These are phyloP conservation scores for Coleophoma crateriformis DNA, from an alignment of 2,329 filamentous ascomycete species.

Conservation along the genomic window DNA sequence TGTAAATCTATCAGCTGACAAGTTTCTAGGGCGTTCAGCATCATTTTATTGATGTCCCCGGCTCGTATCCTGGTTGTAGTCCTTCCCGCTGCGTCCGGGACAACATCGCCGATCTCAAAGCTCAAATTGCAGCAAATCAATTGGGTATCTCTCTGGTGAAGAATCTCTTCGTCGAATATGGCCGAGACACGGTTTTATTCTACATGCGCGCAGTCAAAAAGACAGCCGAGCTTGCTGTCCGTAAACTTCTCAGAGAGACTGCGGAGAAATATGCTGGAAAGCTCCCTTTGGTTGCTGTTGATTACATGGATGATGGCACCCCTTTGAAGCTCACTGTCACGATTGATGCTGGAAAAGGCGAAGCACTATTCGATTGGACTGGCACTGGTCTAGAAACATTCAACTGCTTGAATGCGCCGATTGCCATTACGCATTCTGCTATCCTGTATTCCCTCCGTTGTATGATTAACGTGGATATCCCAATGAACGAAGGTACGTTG, in stretches of 20 bases:
- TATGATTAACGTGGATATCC: constrained; percentile 75
- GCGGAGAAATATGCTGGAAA: constrained; percentile 52
- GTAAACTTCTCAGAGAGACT: background rate
- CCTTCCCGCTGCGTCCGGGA: constrained; percentile 72
- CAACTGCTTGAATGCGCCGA: constrained; percentile 71
- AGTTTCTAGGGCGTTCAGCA: constrained; percentile 44
- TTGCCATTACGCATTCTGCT: constrained; percentile 73
- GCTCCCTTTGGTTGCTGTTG: constrained; percentile 67
- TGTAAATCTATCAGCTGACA: too few species aligned
- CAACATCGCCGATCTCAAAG: constrained; percentile 79
- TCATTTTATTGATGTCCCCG: constrained; percentile 64
- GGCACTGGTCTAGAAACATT: constrained; percentile 74
- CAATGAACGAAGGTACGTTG: constrained; percentile 77
- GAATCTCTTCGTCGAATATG: constrained; percentile 67
- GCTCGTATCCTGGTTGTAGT: constrained; percentile 65
- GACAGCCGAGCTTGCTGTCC: background rate
- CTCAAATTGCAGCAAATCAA: constrained; percentile 76
- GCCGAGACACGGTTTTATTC: constrained; percentile 66
- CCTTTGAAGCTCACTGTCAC: constrained; percentile 68
- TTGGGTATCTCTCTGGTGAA: constrained; percentile 73
- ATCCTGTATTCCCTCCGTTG: constrained; percentile 80
- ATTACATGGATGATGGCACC: constrained; percentile 82
- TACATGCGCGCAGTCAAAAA: constrained; percentile 67
- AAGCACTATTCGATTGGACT: constrained; percentile 69
- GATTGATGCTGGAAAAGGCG: constrained; percentile 65